Evolutionary conservation across 768 basidiomycete genomes (phyloP).

Genomic region (Lentinula raphanica): DNA sequence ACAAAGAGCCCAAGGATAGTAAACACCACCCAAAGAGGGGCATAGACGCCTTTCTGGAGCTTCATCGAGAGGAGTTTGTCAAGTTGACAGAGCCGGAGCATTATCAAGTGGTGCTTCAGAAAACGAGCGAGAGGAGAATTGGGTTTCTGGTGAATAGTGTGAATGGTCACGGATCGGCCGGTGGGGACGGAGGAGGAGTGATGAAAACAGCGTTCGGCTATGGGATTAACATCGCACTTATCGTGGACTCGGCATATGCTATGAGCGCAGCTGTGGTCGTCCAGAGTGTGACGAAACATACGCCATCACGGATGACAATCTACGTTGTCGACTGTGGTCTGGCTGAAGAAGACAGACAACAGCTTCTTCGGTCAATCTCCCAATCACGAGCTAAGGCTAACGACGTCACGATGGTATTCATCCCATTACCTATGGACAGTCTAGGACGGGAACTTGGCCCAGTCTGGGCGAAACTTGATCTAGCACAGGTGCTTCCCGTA

Average conservation of each 20-base stretch:
- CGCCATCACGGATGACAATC: constrained; percentile 35
- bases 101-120: constrained; percentile 52
- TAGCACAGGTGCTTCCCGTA: constrained; percentile 39
- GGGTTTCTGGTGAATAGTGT: constrained; percentile 35
- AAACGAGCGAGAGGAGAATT: constrained; percentile 46
- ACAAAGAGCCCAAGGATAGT: constrained; percentile 40
- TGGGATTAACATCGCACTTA: constrained; percentile 43
- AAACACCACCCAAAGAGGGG: constrained; percentile 51
- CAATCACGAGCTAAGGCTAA: constrained; percentile 14
- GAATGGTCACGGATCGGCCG: no score
- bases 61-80: constrained; percentile 47
- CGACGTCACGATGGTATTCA: constrained; percentile 38
- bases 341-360: constrained; percentile 25
- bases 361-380: constrained; percentile 23
- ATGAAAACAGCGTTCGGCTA: constrained; percentile 29
- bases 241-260: constrained; percentile 38
- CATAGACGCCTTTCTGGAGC: constrained; percentile 47
- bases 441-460: constrained; percentile 23
- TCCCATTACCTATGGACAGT: constrained; percentile 28
- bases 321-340: constrained; percentile 49
- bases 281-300: constrained; percentile 31
- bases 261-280: constrained; percentile 46
- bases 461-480: constrained; percentile 48
- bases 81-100: constrained; percentile 27
- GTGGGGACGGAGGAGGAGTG: constrained; percentile 1